phyloP scores from a whole-genome alignment of 495 filamentous ascomycete species.

The Apiosordaria backusii region DNA sequence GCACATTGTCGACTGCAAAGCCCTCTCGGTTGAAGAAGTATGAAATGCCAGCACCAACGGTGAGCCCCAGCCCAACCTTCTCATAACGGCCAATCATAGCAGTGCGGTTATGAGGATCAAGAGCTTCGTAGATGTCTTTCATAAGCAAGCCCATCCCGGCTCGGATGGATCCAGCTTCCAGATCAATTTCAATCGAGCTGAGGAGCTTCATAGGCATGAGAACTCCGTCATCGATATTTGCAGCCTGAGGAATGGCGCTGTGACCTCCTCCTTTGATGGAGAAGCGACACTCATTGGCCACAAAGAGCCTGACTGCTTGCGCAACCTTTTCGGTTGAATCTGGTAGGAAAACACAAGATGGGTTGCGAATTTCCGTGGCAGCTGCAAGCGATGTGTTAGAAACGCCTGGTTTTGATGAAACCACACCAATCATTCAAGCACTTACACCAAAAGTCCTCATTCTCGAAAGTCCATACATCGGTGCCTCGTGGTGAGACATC shows the following conservation, averaged over 20 bases:
- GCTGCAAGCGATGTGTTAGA: background rate
- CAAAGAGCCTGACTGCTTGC: background rate
- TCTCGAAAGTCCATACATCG: background rate
- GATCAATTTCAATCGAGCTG: background rate
- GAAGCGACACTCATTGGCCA: background rate
- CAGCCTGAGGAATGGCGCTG: background rate
- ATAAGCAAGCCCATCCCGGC: background rate
- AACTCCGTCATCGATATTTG: background rate
- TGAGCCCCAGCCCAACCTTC: background rate
- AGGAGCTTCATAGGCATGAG: background rate
- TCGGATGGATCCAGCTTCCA: background rate
- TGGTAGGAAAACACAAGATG: background rate
- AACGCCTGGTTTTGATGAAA: background rate
- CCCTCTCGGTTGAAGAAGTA: background rate
- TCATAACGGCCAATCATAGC: background rate
- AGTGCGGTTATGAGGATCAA: background rate
- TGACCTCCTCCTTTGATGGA: background rate
- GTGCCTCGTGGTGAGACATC: background rate
- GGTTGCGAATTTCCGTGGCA: background rate
- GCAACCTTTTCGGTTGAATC: background rate
- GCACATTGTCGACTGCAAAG: background rate
- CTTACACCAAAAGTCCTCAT: background rate
- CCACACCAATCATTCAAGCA: background rate
- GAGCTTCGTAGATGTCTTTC: background rate
- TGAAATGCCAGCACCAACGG: background rate